Conservation (phyloP, 73 alveolate species). For the Stentor roeselii region DNA sequence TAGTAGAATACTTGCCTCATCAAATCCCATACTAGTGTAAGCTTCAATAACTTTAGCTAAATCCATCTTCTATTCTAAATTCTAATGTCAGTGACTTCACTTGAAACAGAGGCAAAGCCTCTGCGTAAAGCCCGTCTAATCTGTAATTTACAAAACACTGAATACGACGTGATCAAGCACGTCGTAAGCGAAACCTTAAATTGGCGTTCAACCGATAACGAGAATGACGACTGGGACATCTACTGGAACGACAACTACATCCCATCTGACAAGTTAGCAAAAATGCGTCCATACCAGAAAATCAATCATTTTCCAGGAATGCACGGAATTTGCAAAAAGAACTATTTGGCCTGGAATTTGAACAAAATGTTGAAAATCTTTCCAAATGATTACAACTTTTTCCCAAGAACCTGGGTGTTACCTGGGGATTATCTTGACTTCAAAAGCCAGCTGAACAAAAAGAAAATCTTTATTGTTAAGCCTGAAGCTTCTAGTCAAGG, state of each 20-base stretch:
- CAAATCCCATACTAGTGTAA: too few species aligned
- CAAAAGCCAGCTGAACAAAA: conserved; percentile 35
- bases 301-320: conserved; percentile 51
- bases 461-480: conserved; percentile 38
- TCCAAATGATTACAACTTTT: conserved; percentile 44
- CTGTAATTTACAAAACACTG: conserved; percentile 15
- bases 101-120: too few species aligned
- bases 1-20: too few species aligned
- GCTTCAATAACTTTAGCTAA: too few species aligned
- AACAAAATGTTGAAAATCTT: conserved; percentile 21
- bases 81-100: too few species aligned
- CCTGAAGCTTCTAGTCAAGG: conserved; percentile 57
- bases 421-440: conserved; percentile 53
- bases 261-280: conserved; percentile 17
- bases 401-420: conserved; percentile 47
- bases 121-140: conserved; percentile 19
- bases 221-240: conserved; percentile 31
- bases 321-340: conserved; percentile 27
- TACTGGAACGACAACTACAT: background rate
- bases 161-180: conserved; percentile 26
- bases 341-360: conserved; percentile 38
- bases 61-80: too few species aligned
- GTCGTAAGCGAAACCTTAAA: background rate
- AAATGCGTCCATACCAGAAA: conserved; percentile 30
- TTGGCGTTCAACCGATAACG: background rate